Base-by-base conservation (phyloP, 2,329 filamentous ascomycete genomes). In the Plenodomus lindquistii region DNA sequence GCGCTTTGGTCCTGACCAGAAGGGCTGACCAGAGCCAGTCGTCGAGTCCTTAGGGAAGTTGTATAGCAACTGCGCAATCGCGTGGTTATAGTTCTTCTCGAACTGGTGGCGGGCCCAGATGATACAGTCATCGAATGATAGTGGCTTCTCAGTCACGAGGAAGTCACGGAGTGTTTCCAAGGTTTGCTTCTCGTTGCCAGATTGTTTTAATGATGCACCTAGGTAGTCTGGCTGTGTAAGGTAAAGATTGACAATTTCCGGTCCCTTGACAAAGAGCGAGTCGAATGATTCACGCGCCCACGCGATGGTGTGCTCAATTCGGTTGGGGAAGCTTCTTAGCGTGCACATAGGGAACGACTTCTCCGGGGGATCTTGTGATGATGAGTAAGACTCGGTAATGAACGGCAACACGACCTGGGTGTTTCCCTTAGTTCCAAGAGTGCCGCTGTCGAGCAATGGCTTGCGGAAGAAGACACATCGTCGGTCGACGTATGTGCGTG, bases 321-420 rank as follows among this genome's bases (percentile, higher is more conserved):
- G 88, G 80, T 99, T 99, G 50, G 94, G 94, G 80, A 99, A 99
- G 74, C 92, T 97, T 68, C 90, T 85, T 54, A 99, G 82, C 4
- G 94, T 97, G 74, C 94, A 99, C 92, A 97, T 97, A 0, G 94
- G 94, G 81, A 99, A 97, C 1, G 94, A 96, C 77, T 97, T 91
- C 80, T 99, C 95, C 0, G 94, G 94, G 1, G 94, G 94, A 71
- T 99, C 95, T 71, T 97, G 93, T 17, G 94, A 97, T 65, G 87
- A 91, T 1, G 94, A 97, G 78, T 99, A 99, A 1, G 94, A 97
- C 74, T 99, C 95, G 1, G 94, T 97, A 55, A 97, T 77, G 62
- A 85, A 83, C 10, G 94, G 95, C 48, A 99, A 82, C 40, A 99
- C 86, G 50, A 99, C 94, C 69, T 99, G 94, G 6, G 91, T 96